Base-by-base conservation (phyloP, 1,284 basidiomycete genomes). In the Cutaneotrichosporon dermatis region DNA sequence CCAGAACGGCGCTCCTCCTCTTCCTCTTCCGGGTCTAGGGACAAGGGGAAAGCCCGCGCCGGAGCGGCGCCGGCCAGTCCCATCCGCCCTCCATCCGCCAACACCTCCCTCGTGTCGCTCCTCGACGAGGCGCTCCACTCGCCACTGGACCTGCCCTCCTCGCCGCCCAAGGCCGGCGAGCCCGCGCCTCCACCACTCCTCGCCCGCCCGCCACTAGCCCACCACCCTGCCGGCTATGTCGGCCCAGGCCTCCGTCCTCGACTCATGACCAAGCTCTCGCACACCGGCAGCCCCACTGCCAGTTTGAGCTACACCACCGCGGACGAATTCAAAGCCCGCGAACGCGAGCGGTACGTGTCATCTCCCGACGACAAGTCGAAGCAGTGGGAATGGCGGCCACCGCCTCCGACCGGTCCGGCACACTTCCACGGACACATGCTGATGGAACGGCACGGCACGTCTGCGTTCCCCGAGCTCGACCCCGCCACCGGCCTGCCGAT, bases 381-480 rank as follows among this genome's bases (percentile, higher is more conserved):
- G 34, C 49, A 51, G 6, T 57, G 49, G 48, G 15, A 49, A 41
- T 40, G 48, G 15, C 41, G 55, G 9, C 35, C 48, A 11, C 48
- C 48, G 12, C 48, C 48, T 13, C 13, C 34, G 39, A 41, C 37
- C 0, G 37, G 50, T 4, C 37, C 39, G 4, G 15, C 50, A 6
- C 50, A 51, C 25, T 40, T 49, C 34, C 46, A 43, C 44, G 39
- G 48, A n/a, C 39, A 53, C 37, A 58, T 37, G 51, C 34, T 49
- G 33, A 49, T 49, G 46, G 46, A 49, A 44, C 41, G 56, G 15
- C 51, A 46, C 42, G 51, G 36, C 36, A 49, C 39, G 2, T 40
- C 39, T 15, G 61, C 65, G 35, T 76, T 72, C 54, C 75, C 75
- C 1, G 75, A 76, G 50, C 63, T 76, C 6, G 74, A 76, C 51